Evolutionary conservation across 1,139 yeast genomes (phyloP).

Genomic region (Geotrichum cucujoidarum): DNA sequence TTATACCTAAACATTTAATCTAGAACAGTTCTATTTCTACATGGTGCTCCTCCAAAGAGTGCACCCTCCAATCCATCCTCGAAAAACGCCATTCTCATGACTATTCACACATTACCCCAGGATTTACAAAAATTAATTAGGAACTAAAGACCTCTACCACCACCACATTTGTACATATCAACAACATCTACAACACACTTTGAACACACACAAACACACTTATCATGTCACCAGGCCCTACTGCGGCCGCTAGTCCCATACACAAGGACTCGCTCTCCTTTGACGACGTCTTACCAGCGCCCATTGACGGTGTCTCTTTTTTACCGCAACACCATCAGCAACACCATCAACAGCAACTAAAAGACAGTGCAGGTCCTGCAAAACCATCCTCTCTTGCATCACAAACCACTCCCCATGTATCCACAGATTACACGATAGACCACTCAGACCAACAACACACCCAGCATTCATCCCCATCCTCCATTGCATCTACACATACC

Average conservation of each 20-base stretch:
- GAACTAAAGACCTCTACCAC: too few species aligned
- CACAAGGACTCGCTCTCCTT: conserved; percentile 1
- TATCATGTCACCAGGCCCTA: conserved; percentile 14
- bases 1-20: too few species aligned
- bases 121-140: too few species aligned
- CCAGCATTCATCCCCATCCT: conserved; percentile 11
- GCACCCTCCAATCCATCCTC: too few species aligned
- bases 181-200: not conserved
- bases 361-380: too few species aligned
- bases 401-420: not conserved
- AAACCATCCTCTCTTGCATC: too few species aligned
- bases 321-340: conserved; percentile 3
- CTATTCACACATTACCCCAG: too few species aligned
- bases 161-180: not conserved
- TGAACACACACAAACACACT: too few species aligned
- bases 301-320: conserved; percentile 16
- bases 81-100: too few species aligned
- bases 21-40: too few species aligned
- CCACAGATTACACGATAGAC: too few species aligned
- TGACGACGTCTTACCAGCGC: conserved; percentile 10
- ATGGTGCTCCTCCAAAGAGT: too few species aligned
- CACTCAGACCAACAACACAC: not conserved
- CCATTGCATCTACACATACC: not conserved
- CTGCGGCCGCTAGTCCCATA: conserved; percentile 2
- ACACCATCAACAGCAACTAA: not conserved